phyloP scores from a whole-genome alignment of 2,329 filamentous ascomycete genomes.

The Epichloe aotearoae region DNA sequence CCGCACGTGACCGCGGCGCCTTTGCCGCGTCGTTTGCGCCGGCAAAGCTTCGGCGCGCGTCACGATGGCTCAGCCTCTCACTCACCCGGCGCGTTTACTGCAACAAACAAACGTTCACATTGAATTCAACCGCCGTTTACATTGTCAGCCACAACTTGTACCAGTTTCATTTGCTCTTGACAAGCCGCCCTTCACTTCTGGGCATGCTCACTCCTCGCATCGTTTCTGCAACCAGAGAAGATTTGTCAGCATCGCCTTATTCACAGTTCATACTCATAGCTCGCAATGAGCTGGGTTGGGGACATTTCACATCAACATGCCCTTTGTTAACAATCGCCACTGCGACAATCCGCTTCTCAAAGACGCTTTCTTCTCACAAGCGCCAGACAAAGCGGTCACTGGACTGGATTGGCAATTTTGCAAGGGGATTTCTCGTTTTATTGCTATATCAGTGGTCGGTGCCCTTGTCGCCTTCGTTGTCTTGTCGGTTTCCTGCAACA shows the following conservation, averaged over 20 bases:
- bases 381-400: background rate
- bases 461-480: background rate
- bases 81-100: constrained; percentile 3
- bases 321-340: constrained; percentile 12
- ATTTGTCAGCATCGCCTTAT: background rate
- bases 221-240: background rate
- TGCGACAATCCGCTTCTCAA: constrained; percentile 5
- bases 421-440: background rate
- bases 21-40: constrained; percentile 13
- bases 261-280: background rate
- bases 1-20: constrained; percentile 3
- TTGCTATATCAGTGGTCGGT: background rate
- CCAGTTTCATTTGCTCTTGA: background rate
- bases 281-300: constrained; percentile 2
- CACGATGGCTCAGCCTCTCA: constrained; percentile 10
- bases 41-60: constrained; percentile 23
- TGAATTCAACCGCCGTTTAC: background rate
- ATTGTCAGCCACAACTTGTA: background rate
- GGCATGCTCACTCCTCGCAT: background rate
- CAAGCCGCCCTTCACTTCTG: background rate
- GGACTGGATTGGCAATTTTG: background rate
- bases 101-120: background rate
- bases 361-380: background rate
- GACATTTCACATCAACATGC: constrained; percentile 11
- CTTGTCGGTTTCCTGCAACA: background rate